Evolutionary conservation across 2,329 filamentous ascomycete genomes (phyloP).

Genomic region (Verticillium alfalfae): DNA sequence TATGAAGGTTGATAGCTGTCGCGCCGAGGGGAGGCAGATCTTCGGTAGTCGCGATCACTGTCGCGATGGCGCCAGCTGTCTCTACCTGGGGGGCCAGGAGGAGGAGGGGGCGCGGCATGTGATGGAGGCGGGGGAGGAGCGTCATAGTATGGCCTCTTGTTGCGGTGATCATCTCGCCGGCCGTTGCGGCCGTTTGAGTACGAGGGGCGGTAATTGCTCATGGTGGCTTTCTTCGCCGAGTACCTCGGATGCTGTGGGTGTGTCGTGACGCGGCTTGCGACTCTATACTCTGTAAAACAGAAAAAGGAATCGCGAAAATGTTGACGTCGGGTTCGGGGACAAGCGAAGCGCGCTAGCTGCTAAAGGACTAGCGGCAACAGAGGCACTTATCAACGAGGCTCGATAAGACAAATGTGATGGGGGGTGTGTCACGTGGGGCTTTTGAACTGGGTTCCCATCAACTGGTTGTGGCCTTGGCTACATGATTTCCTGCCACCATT

Average conservation of each 20-base stretch:
- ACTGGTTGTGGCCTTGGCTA: background rate
- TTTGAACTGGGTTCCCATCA: background rate
- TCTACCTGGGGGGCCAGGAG: background rate
- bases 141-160: background rate
- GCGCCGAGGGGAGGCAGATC: background rate
- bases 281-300: background rate
- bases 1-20: background rate
- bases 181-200: background rate
- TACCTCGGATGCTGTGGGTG: background rate
- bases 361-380: background rate
- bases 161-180: background rate
- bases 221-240: background rate
- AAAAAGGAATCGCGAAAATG: background rate
- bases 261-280: background rate
- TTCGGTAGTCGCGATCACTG: background rate
- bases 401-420: background rate
- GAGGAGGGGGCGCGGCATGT: background rate
- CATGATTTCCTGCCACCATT: background rate
- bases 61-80: background rate
- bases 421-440: background rate
- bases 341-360: background rate
- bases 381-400: background rate
- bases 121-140: background rate
- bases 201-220: conserved; percentile 1
- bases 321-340: background rate